phyloP scores from a whole-genome alignment of 1,284 basidiomycete genomes.

The Apiotrichum sp. region DNA sequence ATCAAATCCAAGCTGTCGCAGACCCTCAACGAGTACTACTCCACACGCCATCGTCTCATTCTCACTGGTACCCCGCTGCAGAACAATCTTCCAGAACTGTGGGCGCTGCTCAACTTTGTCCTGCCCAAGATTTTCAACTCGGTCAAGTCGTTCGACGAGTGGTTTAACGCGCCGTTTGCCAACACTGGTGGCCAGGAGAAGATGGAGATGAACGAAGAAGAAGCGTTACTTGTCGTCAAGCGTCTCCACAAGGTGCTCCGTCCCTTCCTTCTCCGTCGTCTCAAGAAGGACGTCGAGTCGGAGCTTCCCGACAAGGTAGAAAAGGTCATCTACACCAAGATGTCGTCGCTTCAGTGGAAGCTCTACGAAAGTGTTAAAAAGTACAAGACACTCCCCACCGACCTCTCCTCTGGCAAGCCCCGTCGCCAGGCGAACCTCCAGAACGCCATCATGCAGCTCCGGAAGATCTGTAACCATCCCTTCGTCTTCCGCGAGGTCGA shows the following conservation, averaged over 20 bases:
- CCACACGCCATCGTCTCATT: slow-evolving; percentile 88
- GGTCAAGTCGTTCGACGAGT: slow-evolving; percentile 98
- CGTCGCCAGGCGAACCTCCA: slow-evolving; percentile 55
- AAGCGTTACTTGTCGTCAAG: slow-evolving; percentile 93
- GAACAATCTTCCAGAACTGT: slow-evolving; percentile 97
- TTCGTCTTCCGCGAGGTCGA: slow-evolving; percentile 96
- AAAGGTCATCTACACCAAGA: slow-evolving; percentile 97
- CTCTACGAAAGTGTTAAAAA: slow-evolving; percentile 85
- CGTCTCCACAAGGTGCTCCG: slow-evolving; percentile 97
- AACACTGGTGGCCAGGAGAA: slow-evolving; percentile 90
- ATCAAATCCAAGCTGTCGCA: slow-evolving; percentile 90
- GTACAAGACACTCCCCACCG: slow-evolving; percentile 54
- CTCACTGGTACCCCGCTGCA: slow-evolving; percentile 97
- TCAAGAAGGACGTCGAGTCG: slow-evolving; percentile 98
- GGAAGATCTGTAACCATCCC: slow-evolving; percentile 98
- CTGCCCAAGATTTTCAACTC: slow-evolving; percentile 99
- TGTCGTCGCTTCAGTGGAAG: slow-evolving; percentile 91
- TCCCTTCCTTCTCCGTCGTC: slow-evolving; percentile 88
- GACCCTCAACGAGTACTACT: slow-evolving; percentile 89
- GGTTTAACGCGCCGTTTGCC: slow-evolving; percentile 99
- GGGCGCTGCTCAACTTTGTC: slow-evolving; percentile 97
- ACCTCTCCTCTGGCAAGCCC: slow-evolving; percentile 43
- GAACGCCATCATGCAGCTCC: slow-evolving; percentile 98
- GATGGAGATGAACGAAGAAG: slow-evolving; percentile 99
- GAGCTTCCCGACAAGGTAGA: slow-evolving; percentile 99